Conservation (phyloP, 2,329 filamentous ascomycete genomes). For the Xylariaceae sp. region DNA sequence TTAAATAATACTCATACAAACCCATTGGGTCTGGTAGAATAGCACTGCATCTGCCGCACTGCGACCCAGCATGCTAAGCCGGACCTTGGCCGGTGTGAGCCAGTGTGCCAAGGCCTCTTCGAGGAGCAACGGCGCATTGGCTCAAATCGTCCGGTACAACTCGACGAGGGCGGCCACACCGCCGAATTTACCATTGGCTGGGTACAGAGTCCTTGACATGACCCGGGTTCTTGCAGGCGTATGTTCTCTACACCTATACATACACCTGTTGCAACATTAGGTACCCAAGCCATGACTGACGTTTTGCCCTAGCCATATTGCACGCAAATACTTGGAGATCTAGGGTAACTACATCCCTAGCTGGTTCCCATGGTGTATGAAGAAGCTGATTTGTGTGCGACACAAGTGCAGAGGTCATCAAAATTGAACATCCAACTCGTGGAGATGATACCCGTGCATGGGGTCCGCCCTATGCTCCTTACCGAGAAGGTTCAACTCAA, state of each 20-base stretch:
- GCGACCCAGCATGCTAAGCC: slow-evolving; percentile 17
- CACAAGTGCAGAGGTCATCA: slow-evolving; percentile 86
- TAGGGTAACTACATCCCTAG: slow-evolving; percentile 66
- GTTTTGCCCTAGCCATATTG: slow-evolving; percentile 74
- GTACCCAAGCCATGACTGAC: slow-evolving; percentile 13
- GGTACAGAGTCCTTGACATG: slow-evolving; percentile 91
- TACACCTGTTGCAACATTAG: neutral
- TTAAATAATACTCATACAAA: too few species aligned
- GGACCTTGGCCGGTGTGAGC: slow-evolving; percentile 8
- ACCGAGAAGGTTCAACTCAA: slow-evolving; percentile 55
- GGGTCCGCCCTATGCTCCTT: slow-evolving; percentile 90
- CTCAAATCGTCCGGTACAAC: slow-evolving; percentile 17
- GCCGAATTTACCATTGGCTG: slow-evolving; percentile 63
- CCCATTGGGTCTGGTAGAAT: too few species aligned
- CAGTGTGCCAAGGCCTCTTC: slow-evolving; percentile 5
- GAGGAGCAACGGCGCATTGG: slow-evolving; percentile 1
- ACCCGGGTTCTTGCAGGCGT: slow-evolving; percentile 93
- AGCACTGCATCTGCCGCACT: too few species aligned
- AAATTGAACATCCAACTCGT: slow-evolving; percentile 86
- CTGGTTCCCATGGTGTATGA: neutral
- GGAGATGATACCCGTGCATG: slow-evolving; percentile 94
- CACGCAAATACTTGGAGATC: slow-evolving; percentile 91
- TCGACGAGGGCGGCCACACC: slow-evolving; percentile 25
- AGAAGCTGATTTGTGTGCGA: slow-evolving; percentile 25
- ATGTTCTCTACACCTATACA: slow-evolving; percentile 35